Percentiles rank a stretch among this genome's conserved stretches.
These are phyloP conservation scores for Linum tenue DNA, from an alignment of 345 rosid genomes.

Conservation along the genomic window DNA sequence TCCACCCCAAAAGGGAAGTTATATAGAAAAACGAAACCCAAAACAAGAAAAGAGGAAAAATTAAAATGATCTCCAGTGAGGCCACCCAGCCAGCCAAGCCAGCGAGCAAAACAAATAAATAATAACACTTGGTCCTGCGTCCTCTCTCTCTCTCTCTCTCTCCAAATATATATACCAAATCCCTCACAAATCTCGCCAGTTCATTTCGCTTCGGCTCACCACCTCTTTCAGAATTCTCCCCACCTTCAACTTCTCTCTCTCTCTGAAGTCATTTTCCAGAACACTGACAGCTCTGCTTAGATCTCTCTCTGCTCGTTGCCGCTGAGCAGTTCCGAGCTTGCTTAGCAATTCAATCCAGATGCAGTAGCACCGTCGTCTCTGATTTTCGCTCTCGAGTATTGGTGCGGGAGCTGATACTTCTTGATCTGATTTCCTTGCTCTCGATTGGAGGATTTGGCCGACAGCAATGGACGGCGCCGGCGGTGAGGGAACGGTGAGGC, in stretches of 20 bases:
- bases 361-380: slow-evolving; percentile 10
- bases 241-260: neutral
- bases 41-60: neutral
- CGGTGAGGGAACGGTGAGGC: slow-evolving; percentile 71
- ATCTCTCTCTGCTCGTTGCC: neutral
- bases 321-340: slow-evolving; percentile 19
- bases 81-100: slow-evolving; percentile 9
- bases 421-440: neutral
- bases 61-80: neutral
- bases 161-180: neutral
- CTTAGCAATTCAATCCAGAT: slow-evolving; percentile 19
- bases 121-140: slow-evolving; percentile 19
- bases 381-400: neutral
- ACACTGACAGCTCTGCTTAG: slow-evolving; percentile 17
- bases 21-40: neutral
- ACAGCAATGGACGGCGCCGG: slow-evolving; percentile 56
- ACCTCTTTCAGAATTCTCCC: neutral
- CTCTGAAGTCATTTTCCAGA: slow-evolving; percentile 17
- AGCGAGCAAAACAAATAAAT: slow-evolving; percentile 10
- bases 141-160: neutral
- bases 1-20: neutral
- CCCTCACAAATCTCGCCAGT: slow-evolving; percentile 17
- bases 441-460: neutral
- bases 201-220: slow-evolving; percentile 12
- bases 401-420: too few relatives aligned